A percentile compares a stretch with the other conserved stretches of the same genome.
These are phyloP conservation scores for Colletotrichum cereale DNA, from an alignment of 2,329 filamentous ascomycete genomes.

Conservation along the genomic window DNA sequence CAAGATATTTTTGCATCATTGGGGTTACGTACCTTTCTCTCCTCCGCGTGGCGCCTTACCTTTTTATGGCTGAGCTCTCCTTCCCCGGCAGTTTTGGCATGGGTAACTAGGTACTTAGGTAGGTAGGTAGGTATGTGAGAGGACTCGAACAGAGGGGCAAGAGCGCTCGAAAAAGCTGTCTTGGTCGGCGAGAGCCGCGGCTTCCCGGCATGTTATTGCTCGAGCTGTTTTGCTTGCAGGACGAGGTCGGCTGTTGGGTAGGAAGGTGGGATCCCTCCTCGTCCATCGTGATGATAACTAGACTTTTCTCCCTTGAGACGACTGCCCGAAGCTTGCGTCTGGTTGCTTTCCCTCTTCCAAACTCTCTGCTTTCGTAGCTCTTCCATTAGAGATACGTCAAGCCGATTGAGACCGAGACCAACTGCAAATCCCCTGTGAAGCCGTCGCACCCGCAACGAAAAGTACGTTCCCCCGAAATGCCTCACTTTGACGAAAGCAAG, in stretches of 20 bases:
- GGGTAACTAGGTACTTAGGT: not conserved
- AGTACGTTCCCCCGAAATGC: conserved; percentile 1
- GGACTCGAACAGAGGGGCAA: not conserved
- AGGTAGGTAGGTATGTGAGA: not conserved
- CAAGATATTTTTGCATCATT: not conserved
- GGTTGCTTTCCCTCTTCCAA: not conserved
- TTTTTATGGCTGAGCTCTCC: not conserved
- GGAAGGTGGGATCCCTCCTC: conserved; percentile 6
- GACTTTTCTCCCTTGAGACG: not conserved
- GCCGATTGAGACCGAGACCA: not conserved
- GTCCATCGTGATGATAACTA: conserved; percentile 28
- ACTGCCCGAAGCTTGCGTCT: not conserved
- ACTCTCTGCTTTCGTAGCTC: not conserved
- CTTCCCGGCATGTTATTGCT: conserved; percentile 28
- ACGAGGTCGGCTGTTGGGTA: conserved; percentile 39
- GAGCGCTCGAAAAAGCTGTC: conserved; percentile 4
- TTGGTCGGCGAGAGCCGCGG: conserved; percentile 32
- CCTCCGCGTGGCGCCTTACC: not conserved
- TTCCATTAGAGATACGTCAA: not conserved
- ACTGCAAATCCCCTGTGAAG: not conserved
- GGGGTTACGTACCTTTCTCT: conserved; percentile 6
- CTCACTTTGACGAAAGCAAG: conserved; percentile 52
- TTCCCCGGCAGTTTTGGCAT: conserved; percentile 1
- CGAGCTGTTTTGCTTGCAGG: conserved; percentile 12
- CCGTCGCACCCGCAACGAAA: no score